These are phyloP conservation scores for Luvunga scandens DNA, from an alignment of 345 rosid genomes.

Conservation along the genomic window DNA sequence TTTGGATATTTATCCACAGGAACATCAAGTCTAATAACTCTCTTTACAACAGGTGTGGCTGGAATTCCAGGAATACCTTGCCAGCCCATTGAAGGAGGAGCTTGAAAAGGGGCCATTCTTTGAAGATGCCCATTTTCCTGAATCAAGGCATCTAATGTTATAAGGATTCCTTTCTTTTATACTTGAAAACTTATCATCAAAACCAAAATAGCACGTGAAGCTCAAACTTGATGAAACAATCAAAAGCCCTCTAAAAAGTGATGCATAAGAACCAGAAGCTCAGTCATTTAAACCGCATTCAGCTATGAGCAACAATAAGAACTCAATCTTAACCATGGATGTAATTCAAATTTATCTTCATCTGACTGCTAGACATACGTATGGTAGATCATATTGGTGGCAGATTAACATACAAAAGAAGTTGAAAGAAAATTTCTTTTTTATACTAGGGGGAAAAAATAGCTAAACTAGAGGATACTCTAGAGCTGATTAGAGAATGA, in stretches of 20 bases:
- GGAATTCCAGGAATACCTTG: slow-evolving; percentile 67
- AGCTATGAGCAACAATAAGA: neutral
- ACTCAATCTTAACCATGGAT: neutral
- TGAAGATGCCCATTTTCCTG: slow-evolving; percentile 81
- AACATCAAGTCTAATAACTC: slow-evolving; percentile 83
- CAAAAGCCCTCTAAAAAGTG: neutral
- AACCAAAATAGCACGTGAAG: neutral
- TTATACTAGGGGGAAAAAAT: neutral
- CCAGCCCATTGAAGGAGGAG: slow-evolving; percentile 66
- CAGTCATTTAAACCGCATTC: neutral
- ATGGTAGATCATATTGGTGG: neutral
- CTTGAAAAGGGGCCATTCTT: slow-evolving; percentile 59
- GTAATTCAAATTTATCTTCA: neutral
- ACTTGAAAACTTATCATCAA: neutral
- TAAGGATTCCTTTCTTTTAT: neutral
- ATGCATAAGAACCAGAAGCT: neutral
- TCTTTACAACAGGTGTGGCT: slow-evolving; percentile 58
- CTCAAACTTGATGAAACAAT: neutral
- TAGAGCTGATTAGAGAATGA: neutral
- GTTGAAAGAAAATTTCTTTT: neutral
- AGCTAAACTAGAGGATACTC: neutral
- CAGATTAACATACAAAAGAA: neutral
- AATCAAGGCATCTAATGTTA: slow-evolving; percentile 24
- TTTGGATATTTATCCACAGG: slow-evolving; percentile 89
- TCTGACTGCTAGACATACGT: neutral